Evolutionary conservation across 495 filamentous ascomycete species (phyloP).

Genomic region (Neurospora tetrasperma): DNA sequence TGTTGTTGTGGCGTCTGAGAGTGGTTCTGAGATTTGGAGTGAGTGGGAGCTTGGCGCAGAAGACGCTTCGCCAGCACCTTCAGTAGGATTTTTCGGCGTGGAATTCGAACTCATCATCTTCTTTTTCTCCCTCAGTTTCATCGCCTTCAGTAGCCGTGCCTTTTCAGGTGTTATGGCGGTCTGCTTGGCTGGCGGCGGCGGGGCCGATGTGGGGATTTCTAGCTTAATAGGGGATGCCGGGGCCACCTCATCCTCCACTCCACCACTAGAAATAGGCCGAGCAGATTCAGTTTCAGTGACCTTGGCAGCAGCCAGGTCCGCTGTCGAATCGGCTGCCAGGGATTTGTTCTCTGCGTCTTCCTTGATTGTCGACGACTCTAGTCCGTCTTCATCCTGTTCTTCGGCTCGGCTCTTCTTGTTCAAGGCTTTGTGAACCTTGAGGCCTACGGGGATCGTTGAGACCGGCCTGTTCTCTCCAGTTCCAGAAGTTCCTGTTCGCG

Average conservation of each 20-base stretch:
- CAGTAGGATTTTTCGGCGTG: not conserved
- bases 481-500: constrained; percentile 43
- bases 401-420: constrained; percentile 30
- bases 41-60: constrained; percentile 6
- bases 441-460: constrained; percentile 52
- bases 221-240: constrained; percentile 39
- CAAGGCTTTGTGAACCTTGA: constrained; percentile 36
- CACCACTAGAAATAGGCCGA: constrained; percentile 26
- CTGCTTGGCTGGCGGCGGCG: constrained; percentile 32
- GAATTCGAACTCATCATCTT: constrained; percentile 40
- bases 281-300: constrained; percentile 22
- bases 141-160: constrained; percentile 81
- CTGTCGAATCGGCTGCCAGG: constrained; percentile 5
- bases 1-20: not conserved
- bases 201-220: constrained; percentile 24
- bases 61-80: constrained; percentile 8
- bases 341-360: constrained; percentile 16
- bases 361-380: constrained; percentile 14
- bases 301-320: constrained; percentile 14
- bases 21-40: constrained; percentile 6
- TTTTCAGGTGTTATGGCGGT: constrained; percentile 78
- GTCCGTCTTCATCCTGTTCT: constrained; percentile 20
- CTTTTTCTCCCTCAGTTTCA: constrained; percentile 74
- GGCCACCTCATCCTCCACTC: constrained; percentile 38
- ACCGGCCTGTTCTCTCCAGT: constrained; percentile 53